Evolutionary conservation across 1,284 basidiomycete genomes (phyloP), one percentile per base, ranked within the genome.

Genomic region (Ustilago crameri): DNA sequence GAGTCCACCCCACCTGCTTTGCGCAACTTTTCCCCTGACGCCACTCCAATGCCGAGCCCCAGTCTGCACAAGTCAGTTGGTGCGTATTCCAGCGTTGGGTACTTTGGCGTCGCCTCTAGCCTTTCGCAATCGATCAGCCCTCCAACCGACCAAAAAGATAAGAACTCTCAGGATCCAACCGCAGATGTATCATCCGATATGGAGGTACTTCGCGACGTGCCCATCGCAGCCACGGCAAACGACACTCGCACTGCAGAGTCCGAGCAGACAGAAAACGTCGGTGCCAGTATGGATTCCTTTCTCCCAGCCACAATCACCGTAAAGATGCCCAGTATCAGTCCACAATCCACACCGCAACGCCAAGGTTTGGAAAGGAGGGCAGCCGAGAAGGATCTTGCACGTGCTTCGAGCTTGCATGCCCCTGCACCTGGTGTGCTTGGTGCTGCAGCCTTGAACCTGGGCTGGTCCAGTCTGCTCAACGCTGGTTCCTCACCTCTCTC

Each of bases 11-110:
- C 61, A 9, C 67, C 62, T 27, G 51, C 57, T n/a, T 38, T 32
- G 38, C 59, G 56, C 40, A 57, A 50, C 18, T 51, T 58, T 17
- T 72, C 68, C 34, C 76, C 76, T 38, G 67, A 78, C 42, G 76
- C 74, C 14, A 78, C 76, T 3, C 76, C 76, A 10, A 74, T 66
- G 71, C 74, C 74, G 8, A 78, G 76, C 52, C 76, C 76, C 1
- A 72, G 69, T n/a, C 47, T 78, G 24, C 56, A 55, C 56, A 73
- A 55, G 52, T 61, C 60, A 4, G 50, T 62, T 24, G 64, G 52
- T 22, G 49, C 60, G 9, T 73, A 53, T 24, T 40, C 71, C 10
- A 68, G 61, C 46, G 49, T 61, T 9, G 47, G 37, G 41, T 75
- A 75, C 58, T 75, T 75, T 63, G 70, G 37, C 12, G 40, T 26